Conservation (phyloP, 2,329 filamentous ascomycete genomes). For the Trichoderma sp. region DNA sequence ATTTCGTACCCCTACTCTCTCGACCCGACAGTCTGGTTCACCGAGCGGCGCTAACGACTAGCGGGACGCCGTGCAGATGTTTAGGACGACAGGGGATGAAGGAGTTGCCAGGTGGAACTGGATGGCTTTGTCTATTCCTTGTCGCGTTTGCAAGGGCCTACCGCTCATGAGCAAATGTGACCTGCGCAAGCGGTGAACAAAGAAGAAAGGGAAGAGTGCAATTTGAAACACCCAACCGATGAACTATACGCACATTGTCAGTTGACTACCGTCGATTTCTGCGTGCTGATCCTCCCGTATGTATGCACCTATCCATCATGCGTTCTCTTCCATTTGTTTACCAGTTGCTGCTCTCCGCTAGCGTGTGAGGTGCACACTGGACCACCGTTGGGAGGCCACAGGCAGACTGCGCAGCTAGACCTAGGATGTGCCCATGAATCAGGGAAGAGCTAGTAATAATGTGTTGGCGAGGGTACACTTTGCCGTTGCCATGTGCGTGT, state of each 20-base stretch:
- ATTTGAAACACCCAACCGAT: no score
- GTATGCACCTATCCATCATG: no score
- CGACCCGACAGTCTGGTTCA: conserved; percentile 35
- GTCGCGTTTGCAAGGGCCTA: neutral
- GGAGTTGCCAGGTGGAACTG: conserved; percentile 21
- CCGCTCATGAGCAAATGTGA: conserved; percentile 10
- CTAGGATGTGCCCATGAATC: neutral
- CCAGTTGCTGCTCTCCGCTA: neutral
- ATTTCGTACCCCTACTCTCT: conserved; percentile 30
- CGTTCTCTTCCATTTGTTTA: no score
- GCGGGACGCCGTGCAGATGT: conserved; percentile 27
- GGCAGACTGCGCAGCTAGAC: neutral
- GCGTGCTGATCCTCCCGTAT: no score
- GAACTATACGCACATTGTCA: no score
- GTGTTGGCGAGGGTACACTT: neutral
- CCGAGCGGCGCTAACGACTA: conserved; percentile 28
- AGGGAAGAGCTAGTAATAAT: neutral
- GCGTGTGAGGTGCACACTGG: neutral
- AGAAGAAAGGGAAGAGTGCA: no score
- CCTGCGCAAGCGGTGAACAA: neutral
- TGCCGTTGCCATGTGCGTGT: neutral
- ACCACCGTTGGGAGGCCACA: neutral
- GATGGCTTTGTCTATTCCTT: conserved; percentile 12
- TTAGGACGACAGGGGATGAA: conserved; percentile 25
- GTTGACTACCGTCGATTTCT: no score